Base-by-base conservation (phyloP, 257 asterid genomes). In the Plectranthus barbatus region DNA sequence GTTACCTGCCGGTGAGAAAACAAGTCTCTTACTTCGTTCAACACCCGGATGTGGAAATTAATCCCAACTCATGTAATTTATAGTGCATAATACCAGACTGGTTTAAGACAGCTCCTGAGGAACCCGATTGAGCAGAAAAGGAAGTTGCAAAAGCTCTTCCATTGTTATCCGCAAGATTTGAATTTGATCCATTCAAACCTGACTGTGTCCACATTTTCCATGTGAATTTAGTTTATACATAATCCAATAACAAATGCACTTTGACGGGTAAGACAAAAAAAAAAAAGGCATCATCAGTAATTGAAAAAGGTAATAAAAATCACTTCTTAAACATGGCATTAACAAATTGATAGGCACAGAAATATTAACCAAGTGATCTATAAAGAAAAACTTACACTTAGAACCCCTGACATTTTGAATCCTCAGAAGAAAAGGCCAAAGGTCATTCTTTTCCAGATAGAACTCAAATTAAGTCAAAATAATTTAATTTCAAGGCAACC, bases 51-150 rank as follows among this genome's bases (percentile, higher is more conserved):
- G 11, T 10, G 54, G 33, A 26, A 26, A 31, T 24, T 37, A 44
- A 68, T 67, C 56, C 55, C 49, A 65, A 51, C 55, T 55, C 20
- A 12, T 76, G 75, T 56, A 64, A 67, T 51, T 62, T 15, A 50
- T 53, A 31, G 54, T 47, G 31, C 50, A 64, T 68, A 78, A 76
- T 79, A 76, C 88, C 95, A 50, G 94, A 81, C 72, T 88, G 91
- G 68, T 87, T 80, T 57, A 85, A 71, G 69, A 67, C 85, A 61
- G 95, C 77, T 67, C 83, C 79, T 1, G 87, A 74, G 52, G 93
- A 80, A 66, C 91, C 97, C 68, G 91, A 77, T 68, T 85, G 95
- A 44, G 93, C 78, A 72, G 94, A 68, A 76, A 76, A 85, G 60
- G 94, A 76, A 56, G 84, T 75, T 7, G 88, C 56, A 51, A 83